Percentiles rank a stretch among this genome's conserved stretches.
Evolutionary conservation across 495 filamentous ascomycete species (phyloP).

Genomic region (Penicillium coffeae): DNA sequence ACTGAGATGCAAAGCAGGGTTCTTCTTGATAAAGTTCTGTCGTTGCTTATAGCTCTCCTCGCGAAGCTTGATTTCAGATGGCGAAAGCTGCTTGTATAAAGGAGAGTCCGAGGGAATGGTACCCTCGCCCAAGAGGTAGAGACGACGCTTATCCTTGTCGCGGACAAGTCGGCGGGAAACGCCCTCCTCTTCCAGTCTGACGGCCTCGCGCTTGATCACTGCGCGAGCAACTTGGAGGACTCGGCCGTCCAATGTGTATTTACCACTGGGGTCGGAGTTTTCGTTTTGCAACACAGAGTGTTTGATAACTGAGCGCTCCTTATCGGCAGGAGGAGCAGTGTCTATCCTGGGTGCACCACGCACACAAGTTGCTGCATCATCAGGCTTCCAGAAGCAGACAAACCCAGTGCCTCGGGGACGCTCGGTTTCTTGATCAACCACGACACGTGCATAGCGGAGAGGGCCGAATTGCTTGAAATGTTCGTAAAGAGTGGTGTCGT

Average conservation of each 20-base stretch:
- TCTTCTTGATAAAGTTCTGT: constrained; percentile 81
- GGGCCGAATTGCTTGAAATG: constrained; percentile 83
- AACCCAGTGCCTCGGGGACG: constrained; percentile 90
- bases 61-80: constrained; percentile 79
- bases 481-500: constrained; percentile 72
- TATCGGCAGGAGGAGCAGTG: constrained; percentile 32
- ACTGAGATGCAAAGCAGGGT: constrained; percentile 84
- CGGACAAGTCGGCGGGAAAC: constrained; percentile 59
- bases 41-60: constrained; percentile 86
- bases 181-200: constrained; percentile 66
- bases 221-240: constrained; percentile 79
- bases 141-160: constrained; percentile 84
- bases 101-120: constrained; percentile 67
- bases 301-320: constrained; percentile 45
- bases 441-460: constrained; percentile 82
- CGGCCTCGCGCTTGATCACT: constrained; percentile 74
- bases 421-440: constrained; percentile 78
- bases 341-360: constrained; percentile 61
- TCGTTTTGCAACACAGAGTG: constrained; percentile 84
- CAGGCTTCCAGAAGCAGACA: constrained; percentile 79
- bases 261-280: constrained; percentile 66
- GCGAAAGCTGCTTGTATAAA: constrained; percentile 69
- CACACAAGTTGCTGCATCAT: constrained; percentile 70
- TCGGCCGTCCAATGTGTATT: constrained; percentile 86
- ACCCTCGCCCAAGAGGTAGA: constrained; percentile 87